Evolutionary conservation across 2,329 filamentous ascomycete species (phyloP).

Genomic region (Cercospora brassicicola): DNA sequence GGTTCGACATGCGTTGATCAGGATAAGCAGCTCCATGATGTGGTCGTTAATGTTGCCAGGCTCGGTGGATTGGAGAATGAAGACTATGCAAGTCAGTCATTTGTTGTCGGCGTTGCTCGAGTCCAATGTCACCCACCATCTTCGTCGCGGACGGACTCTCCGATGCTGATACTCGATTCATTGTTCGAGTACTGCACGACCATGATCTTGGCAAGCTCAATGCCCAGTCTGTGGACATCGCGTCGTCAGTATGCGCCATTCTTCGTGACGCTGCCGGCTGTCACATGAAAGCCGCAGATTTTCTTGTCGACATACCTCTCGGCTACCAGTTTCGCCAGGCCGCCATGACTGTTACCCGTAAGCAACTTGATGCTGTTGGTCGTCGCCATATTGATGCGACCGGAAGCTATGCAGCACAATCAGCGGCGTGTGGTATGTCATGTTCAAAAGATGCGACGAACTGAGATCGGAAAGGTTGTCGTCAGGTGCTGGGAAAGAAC

Average conservation of each 20-base stretch:
- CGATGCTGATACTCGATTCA: conserved; percentile 87
- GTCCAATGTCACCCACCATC: conserved; percentile 60
- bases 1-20: conserved; percentile 92
- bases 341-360: conserved; percentile 73
- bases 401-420: conserved; percentile 11
- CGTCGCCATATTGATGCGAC: conserved; percentile 58
- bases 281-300: conserved; percentile 14
- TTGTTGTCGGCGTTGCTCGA: background rate
- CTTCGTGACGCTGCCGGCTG: background rate
- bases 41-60: conserved; percentile 97
- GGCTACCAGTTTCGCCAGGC: conserved; percentile 68
- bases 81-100: conserved; percentile 56
- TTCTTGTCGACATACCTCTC: conserved; percentile 54
- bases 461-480: background rate
- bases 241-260: conserved; percentile 9
- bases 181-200: conserved; percentile 84
- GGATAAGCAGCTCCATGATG: conserved; percentile 96
- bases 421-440: conserved; percentile 19
- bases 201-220: conserved; percentile 75
- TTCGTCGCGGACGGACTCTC: conserved; percentile 93
- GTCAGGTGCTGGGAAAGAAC: conserved; percentile 14
- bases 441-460: conserved; percentile 19
- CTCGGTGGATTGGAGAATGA: conserved; percentile 92
- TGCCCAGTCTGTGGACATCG: conserved; percentile 60
- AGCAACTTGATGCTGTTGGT: conserved; percentile 70